phyloP scores from a whole-genome alignment of 1,139 yeast genomes.

The Candida sp. region DNA sequence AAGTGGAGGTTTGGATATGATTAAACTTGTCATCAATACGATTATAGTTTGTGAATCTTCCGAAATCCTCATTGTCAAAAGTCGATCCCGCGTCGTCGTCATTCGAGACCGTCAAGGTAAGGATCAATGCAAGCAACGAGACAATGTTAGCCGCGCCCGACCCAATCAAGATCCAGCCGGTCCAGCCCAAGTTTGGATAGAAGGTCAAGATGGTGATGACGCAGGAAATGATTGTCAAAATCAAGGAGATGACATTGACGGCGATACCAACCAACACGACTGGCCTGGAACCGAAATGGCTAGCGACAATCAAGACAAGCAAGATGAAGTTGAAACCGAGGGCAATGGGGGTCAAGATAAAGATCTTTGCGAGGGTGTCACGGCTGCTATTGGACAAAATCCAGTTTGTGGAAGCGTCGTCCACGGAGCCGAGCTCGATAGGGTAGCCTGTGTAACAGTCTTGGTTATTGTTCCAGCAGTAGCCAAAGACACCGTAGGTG shows the following conservation, averaged over 20 bases:
- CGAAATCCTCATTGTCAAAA: slow-evolving; percentile 8
- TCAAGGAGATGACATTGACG: slow-evolving; percentile 46
- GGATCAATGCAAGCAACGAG: slow-evolving; percentile 31
- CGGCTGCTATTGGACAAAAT: slow-evolving; percentile 45
- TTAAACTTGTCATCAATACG: slow-evolving; percentile 15
- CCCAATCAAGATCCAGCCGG: slow-evolving; percentile 71
- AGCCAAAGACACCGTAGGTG: slow-evolving; percentile 88
- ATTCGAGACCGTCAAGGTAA: slow-evolving; percentile 21
- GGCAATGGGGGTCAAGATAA: slow-evolving; percentile 84
- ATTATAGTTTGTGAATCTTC: slow-evolving; percentile 10
- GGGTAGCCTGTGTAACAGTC: slow-evolving; percentile 57
- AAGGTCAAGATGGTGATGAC: slow-evolving; percentile 59
- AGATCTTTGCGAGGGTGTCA: slow-evolving; percentile 66
- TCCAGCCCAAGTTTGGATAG: slow-evolving; percentile 69
- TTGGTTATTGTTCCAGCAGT: slow-evolving; percentile 49
- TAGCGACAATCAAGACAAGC: slow-evolving; percentile 42
- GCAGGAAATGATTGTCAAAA: slow-evolving; percentile 56
- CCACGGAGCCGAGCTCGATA: slow-evolving; percentile 21
- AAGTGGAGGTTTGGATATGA: slow-evolving; percentile 15
- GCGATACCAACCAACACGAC: slow-evolving; percentile 29
- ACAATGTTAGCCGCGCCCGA: slow-evolving; percentile 60
- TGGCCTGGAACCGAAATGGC: slow-evolving; percentile 24
- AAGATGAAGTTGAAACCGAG: slow-evolving; percentile 67
- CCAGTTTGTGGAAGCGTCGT: slow-evolving; percentile 24
- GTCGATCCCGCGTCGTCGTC: slow-evolving; percentile 24